Base-by-base conservation (phyloP, 768 basidiomycete species). In the Amanita subjunquillea region DNA sequence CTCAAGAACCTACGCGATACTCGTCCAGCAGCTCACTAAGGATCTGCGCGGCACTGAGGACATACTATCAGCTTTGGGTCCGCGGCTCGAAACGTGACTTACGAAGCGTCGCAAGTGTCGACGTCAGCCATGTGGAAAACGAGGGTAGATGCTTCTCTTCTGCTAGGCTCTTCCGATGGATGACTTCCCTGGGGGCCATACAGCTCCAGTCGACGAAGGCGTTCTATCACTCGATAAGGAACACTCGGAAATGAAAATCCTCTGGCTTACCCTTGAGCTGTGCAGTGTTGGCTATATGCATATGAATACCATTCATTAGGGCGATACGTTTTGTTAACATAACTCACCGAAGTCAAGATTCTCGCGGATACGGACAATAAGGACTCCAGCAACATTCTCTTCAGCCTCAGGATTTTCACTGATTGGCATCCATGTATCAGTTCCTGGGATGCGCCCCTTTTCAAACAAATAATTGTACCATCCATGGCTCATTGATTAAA, bases 111-210 rank as follows among this genome's bases (percentile, higher is more conserved):
- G 55, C 90, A 83, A 15, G 74, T 78, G 53, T 93, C 90, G 3
- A 96, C 87, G 67, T 98, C 95, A 10, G 86, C 85, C 75, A 97
- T 77, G 59, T 98, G 94, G 67, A 99, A 93, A 20, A 96, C 90
- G 22, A 97, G 67, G 2, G 82, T 82, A 10, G 75, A 78, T 4
- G 92, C 84, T 53, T 85, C 76, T 50, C 82, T 78, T 56, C 92
- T 74, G 12, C 81, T 74, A 0, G 89, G 94, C 53, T 78, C 83
- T 56, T 97, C 95, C 1, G 90, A 91, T 0, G 96, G 96, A 69
- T 98, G 96, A 20, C 75, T 81, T 57, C 73, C 81, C 43, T 79
- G 72, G 7, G 79, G 67, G 1, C 95, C 95, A 60, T 97, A 99
- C 42, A 95, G 65, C 60, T 99, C 95, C 48, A 99, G 74, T 57